Base-by-base conservation (phyloP, 305 asterid species). In the Salvia sclarea region DNA sequence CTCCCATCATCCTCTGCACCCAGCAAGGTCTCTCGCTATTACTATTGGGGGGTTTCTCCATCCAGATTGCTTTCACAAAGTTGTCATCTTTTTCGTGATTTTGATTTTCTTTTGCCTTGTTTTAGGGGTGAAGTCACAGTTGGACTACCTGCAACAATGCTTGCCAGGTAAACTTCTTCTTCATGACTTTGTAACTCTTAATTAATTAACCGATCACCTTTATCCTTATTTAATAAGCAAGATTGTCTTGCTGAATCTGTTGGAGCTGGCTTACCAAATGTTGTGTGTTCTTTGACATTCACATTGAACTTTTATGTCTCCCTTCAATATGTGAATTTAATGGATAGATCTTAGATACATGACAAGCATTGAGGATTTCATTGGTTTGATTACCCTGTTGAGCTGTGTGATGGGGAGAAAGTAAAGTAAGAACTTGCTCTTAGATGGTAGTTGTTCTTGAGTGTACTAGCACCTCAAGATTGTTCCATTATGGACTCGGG, bases 81-180 rank as follows among this genome's bases (percentile, higher is more conserved):
- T 41, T 64, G 37, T 35, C 31, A 8, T n/a, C 22, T 66, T 67
- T 66, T 66, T 52, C 24, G 33, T 69, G 71, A 56, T 78, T 66
- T 71, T 65, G 64, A 21, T 69, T 25, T 73, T 21, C 13, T 17
- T n/a, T 63, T 1, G 4, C 43, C 64, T 64, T 30, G 18, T 57
- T 50, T 72, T 83, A 93, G 98, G 97, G 75, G 81, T 85, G 82
- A 84, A 86, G 78, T 83, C 95, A 66, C 97, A 94, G 82, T 81
- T 94, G 90, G 98, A 94, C 61, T 88, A 91, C 70, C 86, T 94
- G 61, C 90, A 89, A 79, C 97, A 94, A 66, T 89, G 96, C 61
- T 87, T 94, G 86, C 88, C 94, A 75, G 96, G 97, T 91, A 84
- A 71, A 61, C 25, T 35, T 76, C 25, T 35, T 76, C 38, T 66